These are phyloP conservation scores for Zelonia costaricensis DNA, from an alignment of 208 protist species.

Conservation along the genomic window DNA sequence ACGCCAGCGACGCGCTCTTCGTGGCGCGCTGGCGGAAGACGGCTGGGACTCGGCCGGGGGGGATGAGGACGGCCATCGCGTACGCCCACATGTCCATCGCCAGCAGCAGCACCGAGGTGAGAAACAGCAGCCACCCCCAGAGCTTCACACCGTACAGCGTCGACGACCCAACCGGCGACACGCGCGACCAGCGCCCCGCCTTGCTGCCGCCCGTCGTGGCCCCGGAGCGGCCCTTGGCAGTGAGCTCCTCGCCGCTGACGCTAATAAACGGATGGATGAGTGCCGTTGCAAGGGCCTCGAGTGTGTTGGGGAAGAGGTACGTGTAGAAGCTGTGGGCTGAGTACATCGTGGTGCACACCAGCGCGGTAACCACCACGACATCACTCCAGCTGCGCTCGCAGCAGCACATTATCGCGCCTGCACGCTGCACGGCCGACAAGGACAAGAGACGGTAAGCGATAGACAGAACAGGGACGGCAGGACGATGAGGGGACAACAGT, in stretches of 20 bases:
- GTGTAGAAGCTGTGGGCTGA: conserved; percentile 74
- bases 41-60: conserved; percentile 68
- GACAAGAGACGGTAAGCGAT: not conserved
- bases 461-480: not conserved
- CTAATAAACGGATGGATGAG: conserved; percentile 27
- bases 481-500: not conserved
- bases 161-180: conserved; percentile 4
- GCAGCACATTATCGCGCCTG: conserved; percentile 18
- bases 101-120: conserved; percentile 56
- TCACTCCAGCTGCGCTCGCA: conserved; percentile 52
- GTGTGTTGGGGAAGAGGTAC: conserved; percentile 74
- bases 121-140: conserved; percentile 63
- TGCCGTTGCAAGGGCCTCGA: conserved; percentile 28
- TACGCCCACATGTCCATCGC: conserved; percentile 77
- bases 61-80: conserved; percentile 56
- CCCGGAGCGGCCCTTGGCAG: not conserved
- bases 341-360: conserved; percentile 66
- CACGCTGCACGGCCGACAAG: too few species aligned
- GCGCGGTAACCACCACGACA: conserved; percentile 47
- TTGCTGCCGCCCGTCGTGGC: not conserved
- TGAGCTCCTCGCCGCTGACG: conserved; percentile 18
- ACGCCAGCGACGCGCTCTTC: conserved; percentile 68
- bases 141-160: conserved; percentile 19
- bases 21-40: conserved; percentile 69
- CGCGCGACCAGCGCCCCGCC: conserved; percentile 11